Evolutionary conservation across 2,329 filamentous ascomycete species (phyloP), one percentile per base, ranked within the genome.

Genomic region (Phialocephala subalpina): DNA sequence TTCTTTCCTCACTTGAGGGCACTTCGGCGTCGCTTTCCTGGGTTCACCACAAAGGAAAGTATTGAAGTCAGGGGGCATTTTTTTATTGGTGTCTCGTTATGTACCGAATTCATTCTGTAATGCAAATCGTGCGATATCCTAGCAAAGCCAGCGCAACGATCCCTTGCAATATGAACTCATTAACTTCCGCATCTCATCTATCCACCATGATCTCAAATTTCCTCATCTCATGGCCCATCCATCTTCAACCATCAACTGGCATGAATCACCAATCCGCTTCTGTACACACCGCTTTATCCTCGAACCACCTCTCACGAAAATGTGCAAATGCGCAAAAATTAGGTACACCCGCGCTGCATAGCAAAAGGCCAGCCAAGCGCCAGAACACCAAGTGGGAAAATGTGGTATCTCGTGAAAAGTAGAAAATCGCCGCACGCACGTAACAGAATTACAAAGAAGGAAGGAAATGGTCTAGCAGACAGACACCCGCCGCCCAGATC

Each of bases 391-490:
- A 6, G 38, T 5, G 49, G 64, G 61, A 49, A 65, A 62, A 64
- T 67, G 60, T 72, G 70, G 70, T 72, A 72, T 72, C 70, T 69
- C 66, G 63, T 62, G 62, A 70, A 69, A 62, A 53, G 29, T 9
- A 33, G 29, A 33, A 33, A 33, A 33, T 33, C 29, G 29, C 61
- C 49, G 64, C 67, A 58, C 62, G 67, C 62, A 65, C 65, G 60
- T 69, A 60, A 61, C 58, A 68, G 20, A 60, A 67, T 67, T 67
- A 63, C 58, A 63, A 45, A 55, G 60, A 40, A 35, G 20, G 20
- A 58, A 47, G 59, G 55, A 64, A 63, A 66, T 53, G 42, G 62
- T 53, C 57, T 33, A 33, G 29, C 29, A 33, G 29, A 33, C 56
- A 65, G 52, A 64, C 35, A 16, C 53, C 65, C 38, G 22, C 66